These are phyloP conservation scores for Hygrocybe coccinea DNA, from an alignment of 768 basidiomycete genomes.

Conservation along the genomic window DNA sequence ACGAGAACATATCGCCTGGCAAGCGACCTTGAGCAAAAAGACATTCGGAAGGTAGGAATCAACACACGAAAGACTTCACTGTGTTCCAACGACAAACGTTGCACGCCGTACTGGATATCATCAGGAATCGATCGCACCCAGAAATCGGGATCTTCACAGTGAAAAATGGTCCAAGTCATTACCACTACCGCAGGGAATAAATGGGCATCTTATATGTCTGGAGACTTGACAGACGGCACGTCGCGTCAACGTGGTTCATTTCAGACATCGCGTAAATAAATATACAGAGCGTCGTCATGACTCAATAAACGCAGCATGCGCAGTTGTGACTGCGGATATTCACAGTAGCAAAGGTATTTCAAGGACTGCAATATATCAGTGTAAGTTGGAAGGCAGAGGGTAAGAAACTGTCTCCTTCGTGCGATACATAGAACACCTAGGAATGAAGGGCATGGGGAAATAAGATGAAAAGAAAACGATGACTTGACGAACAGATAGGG, in stretches of 20 bases:
- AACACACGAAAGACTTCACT: constrained; percentile 64
- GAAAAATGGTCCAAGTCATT: constrained; percentile 36
- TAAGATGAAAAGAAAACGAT: constrained; percentile 3
- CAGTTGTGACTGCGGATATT: neutral
- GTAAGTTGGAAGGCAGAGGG: neutral
- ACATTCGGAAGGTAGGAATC: constrained; percentile 3
- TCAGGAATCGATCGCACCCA: constrained; percentile 51
- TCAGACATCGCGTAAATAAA: no score
- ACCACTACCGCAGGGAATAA: neutral
- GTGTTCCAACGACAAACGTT: constrained; percentile 42
- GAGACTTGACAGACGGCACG: neutral
- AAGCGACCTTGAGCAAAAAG: constrained; percentile 10
- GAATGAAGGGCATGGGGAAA: constrained; percentile 2
- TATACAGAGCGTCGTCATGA: neutral
- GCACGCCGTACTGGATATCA: constrained; percentile 45
- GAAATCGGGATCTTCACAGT: constrained; percentile 51
- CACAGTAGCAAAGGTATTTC: neutral
- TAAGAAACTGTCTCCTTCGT: constrained; percentile 25
- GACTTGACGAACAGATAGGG: constrained; percentile 23
- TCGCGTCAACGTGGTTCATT: neutral
- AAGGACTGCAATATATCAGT: neutral
- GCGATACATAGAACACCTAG: constrained; percentile 35
- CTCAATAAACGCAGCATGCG: neutral
- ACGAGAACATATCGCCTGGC: constrained; percentile 64
- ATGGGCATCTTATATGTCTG: neutral